A percentile compares a stretch with the other conserved stretches of the same genome.
Evolutionary conservation across 1,139 yeast genomes (phyloP).

Genomic region (Geotrichum restrictum): DNA sequence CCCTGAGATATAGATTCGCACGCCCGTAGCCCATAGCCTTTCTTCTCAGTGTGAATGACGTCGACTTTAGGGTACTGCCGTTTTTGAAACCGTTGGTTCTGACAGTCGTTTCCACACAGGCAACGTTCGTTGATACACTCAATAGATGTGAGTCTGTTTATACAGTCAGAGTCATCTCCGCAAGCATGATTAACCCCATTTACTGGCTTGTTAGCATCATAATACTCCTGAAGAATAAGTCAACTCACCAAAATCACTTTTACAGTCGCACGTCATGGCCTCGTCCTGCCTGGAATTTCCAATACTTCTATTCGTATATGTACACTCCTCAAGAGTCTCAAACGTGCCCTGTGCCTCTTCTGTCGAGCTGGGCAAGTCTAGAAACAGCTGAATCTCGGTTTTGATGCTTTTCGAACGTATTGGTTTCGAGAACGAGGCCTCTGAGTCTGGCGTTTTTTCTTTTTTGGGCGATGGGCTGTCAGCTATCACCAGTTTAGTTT

Average conservation of each 20-base stretch:
- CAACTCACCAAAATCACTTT: slow-evolving; percentile 45
- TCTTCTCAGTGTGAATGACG: slow-evolving; percentile 72
- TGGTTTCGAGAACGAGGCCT: background rate
- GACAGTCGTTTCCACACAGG: slow-evolving; percentile 73
- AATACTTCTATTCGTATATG: slow-evolving; percentile 54
- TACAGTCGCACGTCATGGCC: slow-evolving; percentile 88
- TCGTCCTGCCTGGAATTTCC: slow-evolving; percentile 71
- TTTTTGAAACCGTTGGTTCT: slow-evolving; percentile 81
- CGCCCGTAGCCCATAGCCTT: slow-evolving; percentile 89
- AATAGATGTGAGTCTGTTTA: slow-evolving; percentile 83
- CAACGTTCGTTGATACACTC: slow-evolving; percentile 80
- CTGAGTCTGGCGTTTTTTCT: slow-evolving; percentile 2
- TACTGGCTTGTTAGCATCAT: background rate
- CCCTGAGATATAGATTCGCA: slow-evolving; percentile 54
- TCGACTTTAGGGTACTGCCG: slow-evolving; percentile 67
- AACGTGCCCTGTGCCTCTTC: slow-evolving; percentile 66
- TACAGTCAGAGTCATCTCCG: slow-evolving; percentile 82
- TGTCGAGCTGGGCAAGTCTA: slow-evolving; percentile 56
- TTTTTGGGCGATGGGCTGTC: background rate
- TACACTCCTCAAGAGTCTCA: slow-evolving; percentile 52
- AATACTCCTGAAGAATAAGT: background rate
- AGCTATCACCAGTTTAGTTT: no score
- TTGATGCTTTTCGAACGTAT: slow-evolving; percentile 1
- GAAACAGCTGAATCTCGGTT: slow-evolving; percentile 34
- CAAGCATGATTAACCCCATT: slow-evolving; percentile 63